Percentiles rank a stretch among this genome's conserved stretches.
Conservation (phyloP, 2,329 filamentous ascomycete genomes). For the Aspergillus sp. region DNA sequence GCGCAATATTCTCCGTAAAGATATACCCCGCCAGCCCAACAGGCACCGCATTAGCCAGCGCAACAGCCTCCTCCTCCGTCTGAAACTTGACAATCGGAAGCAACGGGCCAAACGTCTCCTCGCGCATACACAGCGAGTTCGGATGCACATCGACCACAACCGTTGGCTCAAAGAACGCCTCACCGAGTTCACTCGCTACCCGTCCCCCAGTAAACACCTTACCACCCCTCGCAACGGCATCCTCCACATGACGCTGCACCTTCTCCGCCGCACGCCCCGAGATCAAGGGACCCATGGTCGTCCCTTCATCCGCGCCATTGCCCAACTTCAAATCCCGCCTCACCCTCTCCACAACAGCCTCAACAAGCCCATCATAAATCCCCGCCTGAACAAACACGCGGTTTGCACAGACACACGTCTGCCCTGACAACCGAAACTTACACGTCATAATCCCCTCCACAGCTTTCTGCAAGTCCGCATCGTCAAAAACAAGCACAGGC, state of each 20-base stretch:
- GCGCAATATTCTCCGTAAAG: constrained; percentile 11
- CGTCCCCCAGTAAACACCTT: constrained; percentile 64
- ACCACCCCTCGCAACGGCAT: constrained; percentile 66
- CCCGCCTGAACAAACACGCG: constrained; percentile 53
- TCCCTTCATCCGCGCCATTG: constrained; percentile 1
- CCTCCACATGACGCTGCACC: constrained; percentile 60
- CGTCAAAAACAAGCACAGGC: constrained; percentile 93
- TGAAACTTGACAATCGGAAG: constrained; percentile 66
- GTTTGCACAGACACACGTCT: constrained; percentile 85
- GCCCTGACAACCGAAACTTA: constrained; percentile 89
- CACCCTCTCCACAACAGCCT: constrained; percentile 54
- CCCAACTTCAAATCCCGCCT: constrained; percentile 9
- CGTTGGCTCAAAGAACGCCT: constrained; percentile 68
- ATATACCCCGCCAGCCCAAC: constrained; percentile 16
- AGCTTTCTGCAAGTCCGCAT: constrained; percentile 75
- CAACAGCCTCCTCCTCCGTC: constrained; percentile 61
- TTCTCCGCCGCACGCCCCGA: constrained; percentile 49
- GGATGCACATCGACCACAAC: constrained; percentile 62
- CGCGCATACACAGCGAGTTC: constrained; percentile 61
- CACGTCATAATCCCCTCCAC: constrained; percentile 77
- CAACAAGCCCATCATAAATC: constrained; percentile 55
- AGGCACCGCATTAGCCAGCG: constrained; percentile 8
- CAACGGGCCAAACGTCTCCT: constrained; percentile 69
- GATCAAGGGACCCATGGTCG: constrained; percentile 13
- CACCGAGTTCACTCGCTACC: constrained; percentile 41